These are phyloP conservation scores for Daedaleopsis nitida DNA, from an alignment of 768 basidiomycete species.

Conservation along the genomic window DNA sequence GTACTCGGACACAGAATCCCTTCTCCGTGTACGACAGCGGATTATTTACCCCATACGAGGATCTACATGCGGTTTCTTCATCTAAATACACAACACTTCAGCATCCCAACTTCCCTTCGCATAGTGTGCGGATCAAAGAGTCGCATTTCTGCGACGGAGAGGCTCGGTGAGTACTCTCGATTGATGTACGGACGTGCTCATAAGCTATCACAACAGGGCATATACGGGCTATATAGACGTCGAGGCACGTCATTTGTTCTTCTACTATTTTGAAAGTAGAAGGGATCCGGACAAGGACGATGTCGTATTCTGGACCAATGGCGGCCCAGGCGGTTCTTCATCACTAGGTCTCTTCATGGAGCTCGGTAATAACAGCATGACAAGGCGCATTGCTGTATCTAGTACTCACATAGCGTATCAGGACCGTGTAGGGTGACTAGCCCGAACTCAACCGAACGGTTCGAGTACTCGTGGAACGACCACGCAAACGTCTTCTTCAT, in stretches of 20 bases:
- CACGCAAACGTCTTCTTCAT: conserved; percentile 56
- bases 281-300: conserved; percentile 34
- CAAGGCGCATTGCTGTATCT: conserved; percentile 31
- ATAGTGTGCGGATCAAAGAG: conserved; percentile 59
- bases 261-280: conserved; percentile 53
- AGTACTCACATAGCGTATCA: not conserved
- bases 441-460: conserved; percentile 48
- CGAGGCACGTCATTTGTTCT: conserved; percentile 49
- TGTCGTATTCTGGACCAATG: conserved; percentile 39
- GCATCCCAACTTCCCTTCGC: conserved; percentile 52
- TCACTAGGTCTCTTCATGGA: conserved; percentile 46
- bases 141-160: conserved; percentile 60
- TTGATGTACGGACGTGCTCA: conserved; percentile 32
- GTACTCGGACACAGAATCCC: not conserved
- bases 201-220: conserved; percentile 35
- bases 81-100: conserved; percentile 18
- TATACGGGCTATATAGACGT: conserved; percentile 78
- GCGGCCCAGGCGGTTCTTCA: conserved; percentile 32
- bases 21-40: conserved; percentile 12
- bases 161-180: conserved; percentile 41
- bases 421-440: conserved; percentile 70
- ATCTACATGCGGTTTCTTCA: conserved; percentile 22
- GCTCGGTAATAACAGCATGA: conserved; percentile 33
- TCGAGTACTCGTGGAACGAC: conserved; percentile 64
- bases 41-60: conserved; percentile 16